Evolutionary conservation across 371 early-diverging fungal genomes (phyloP).

Genomic region (Cokeromyces recurvatus): DNA sequence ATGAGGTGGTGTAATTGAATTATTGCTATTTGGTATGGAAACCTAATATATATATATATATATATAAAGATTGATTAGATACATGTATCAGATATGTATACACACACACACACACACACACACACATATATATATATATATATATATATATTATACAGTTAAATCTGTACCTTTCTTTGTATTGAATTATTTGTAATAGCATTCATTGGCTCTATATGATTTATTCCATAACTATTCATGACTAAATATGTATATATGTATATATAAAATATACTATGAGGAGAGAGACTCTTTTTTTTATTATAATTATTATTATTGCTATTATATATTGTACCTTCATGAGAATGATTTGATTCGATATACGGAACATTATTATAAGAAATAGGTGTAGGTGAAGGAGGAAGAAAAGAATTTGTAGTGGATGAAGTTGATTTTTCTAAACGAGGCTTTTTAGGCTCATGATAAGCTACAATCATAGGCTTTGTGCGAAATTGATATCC

Average conservation of each 20-base stretch:
- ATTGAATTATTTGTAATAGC: conserved; percentile 9
- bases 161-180: conserved; percentile 25
- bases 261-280: no score
- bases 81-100: no score
- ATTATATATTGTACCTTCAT: no score
- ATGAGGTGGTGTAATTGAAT: conserved; percentile 9
- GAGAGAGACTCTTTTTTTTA: no score
- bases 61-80: no score
- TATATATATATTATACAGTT: no score
- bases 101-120: no score
- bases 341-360: conserved; percentile 22
- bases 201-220: conserved; percentile 32
- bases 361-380: conserved; percentile 15
- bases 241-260: no score
- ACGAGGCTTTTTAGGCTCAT: conserved; percentile 41
- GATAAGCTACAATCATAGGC: conserved; percentile 36
- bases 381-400: conserved; percentile 19
- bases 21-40: conserved; percentile 1
- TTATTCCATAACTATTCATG: conserved; percentile 29
- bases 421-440: conserved; percentile 26
- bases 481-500: conserved; percentile 24
- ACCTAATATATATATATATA: not conserved
- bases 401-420: conserved; percentile 20
- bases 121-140: no score
- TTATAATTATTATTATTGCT: no score